phyloP scores from a whole-genome alignment of 495 filamentous ascomycete genomes.

The Penicillium paradoxum region DNA sequence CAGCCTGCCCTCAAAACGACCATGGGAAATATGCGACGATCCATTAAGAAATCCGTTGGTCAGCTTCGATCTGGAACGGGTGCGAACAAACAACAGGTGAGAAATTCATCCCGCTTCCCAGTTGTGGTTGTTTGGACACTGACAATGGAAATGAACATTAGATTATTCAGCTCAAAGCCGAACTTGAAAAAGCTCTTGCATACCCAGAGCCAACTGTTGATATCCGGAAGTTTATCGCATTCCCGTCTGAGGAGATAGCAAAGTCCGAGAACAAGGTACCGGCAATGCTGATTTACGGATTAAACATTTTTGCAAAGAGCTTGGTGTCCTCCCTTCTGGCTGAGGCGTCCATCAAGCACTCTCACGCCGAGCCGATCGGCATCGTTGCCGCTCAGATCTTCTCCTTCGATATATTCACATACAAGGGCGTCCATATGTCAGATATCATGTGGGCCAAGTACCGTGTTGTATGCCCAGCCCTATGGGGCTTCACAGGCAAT shows the following conservation, averaged over 20 bases:
- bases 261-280: constrained; percentile 55
- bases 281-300: constrained; percentile 69
- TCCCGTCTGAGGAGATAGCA: constrained; percentile 49
- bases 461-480: constrained; percentile 70
- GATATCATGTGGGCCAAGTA: constrained; percentile 89
- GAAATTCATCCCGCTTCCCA: not conserved
- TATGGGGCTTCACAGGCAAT: constrained; percentile 77
- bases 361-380: constrained; percentile 77
- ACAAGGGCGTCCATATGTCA: constrained; percentile 67
- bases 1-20: constrained; percentile 54
- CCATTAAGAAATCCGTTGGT: constrained; percentile 65
- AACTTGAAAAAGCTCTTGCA: constrained; percentile 41
- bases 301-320: constrained; percentile 78
- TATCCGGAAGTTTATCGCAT: constrained; percentile 61
- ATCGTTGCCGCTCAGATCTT: constrained; percentile 71
- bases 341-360: constrained; percentile 65
- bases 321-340: constrained; percentile 69
- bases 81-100: constrained; percentile 52
- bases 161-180: constrained; percentile 34
- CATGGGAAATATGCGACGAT: constrained; percentile 71
- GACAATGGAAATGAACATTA: not conserved
- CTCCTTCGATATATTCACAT: constrained; percentile 58
- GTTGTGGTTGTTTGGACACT: not conserved
- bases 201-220: constrained; percentile 56
- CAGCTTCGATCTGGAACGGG: constrained; percentile 63